These are phyloP conservation scores for Hymenoscyphus occultus DNA, from an alignment of 2,329 filamentous ascomycete species.

Conservation along the genomic window DNA sequence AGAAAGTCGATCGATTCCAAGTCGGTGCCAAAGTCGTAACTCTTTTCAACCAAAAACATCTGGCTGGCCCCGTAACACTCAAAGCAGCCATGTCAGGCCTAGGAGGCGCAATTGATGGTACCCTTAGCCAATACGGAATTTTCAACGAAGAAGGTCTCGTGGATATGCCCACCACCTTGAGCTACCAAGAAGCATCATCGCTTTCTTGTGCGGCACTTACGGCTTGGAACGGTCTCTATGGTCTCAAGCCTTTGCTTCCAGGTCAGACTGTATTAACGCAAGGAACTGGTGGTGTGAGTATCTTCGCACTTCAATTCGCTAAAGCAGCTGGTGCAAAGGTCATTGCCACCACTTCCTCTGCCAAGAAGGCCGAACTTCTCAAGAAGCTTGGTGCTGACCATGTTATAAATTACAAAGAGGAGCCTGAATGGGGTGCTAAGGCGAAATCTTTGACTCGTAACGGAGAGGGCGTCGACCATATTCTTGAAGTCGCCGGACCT, in stretches of 20 bases:
- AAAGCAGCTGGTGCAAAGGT: conserved; percentile 42
- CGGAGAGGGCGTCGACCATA: conserved; percentile 41
- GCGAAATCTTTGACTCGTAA: conserved; percentile 39
- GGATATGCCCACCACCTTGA: conserved; percentile 49
- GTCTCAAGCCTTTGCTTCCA: conserved; percentile 39
- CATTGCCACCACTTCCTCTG: conserved; percentile 43
- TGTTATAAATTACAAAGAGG: conserved; percentile 45
- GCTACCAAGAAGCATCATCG: conserved; percentile 46
- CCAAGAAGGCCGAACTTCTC: conserved; percentile 38
- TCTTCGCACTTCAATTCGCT: conserved; percentile 41
- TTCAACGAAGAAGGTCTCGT: conserved; percentile 59
- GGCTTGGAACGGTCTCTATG: conserved; percentile 57
- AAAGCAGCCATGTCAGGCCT: conserved; percentile 45
- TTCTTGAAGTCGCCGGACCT: conserved; percentile 45
- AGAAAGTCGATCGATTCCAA: conserved; percentile 54
- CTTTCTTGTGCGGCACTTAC: conserved; percentile 52
- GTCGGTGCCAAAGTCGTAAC: conserved; percentile 58
- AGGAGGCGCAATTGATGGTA: conserved; percentile 51
- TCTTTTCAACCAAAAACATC: conserved; percentile 51
- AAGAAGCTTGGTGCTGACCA: conserved; percentile 42
- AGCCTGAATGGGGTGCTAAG: conserved; percentile 40
- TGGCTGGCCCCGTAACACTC: conserved; percentile 27
- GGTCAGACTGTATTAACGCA: conserved; percentile 42
- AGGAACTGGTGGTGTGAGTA: conserved; percentile 44
- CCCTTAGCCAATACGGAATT: conserved; percentile 48